phyloP scores from a whole-genome alignment of 768 basidiomycete species.

The Pleurotus salmoneostramineus region DNA sequence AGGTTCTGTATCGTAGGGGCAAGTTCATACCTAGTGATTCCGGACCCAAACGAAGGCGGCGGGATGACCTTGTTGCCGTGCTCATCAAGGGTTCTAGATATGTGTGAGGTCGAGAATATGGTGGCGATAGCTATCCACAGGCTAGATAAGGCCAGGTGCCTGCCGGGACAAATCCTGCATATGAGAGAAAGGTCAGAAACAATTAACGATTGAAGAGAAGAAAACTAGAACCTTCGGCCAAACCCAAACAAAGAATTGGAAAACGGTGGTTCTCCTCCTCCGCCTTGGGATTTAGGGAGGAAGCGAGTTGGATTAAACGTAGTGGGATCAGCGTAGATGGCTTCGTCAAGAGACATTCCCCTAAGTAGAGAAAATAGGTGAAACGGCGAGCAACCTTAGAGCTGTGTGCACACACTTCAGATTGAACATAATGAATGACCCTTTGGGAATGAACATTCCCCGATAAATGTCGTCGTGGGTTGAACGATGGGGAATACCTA shows the following conservation, averaged over 20 bases:
- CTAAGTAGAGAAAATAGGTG: neutral
- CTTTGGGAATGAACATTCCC: slow-evolving; percentile 30
- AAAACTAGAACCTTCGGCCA: neutral
- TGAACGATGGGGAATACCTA: slow-evolving; percentile 26
- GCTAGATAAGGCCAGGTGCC: slow-evolving; percentile 40
- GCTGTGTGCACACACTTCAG: slow-evolving; percentile 19
- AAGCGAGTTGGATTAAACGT: slow-evolving; percentile 1
- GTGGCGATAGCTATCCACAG: slow-evolving; percentile 44
- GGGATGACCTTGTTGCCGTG: slow-evolving; percentile 33
- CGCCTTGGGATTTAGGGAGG: neutral
- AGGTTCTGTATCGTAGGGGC: too few relatives aligned
- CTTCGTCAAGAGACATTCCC: slow-evolving; percentile 5
- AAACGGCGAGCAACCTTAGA: neutral
- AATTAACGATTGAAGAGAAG: neutral
- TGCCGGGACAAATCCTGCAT: slow-evolving; percentile 41
- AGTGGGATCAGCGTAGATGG: neutral
- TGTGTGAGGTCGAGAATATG: slow-evolving; percentile 43
- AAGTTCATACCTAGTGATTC: slow-evolving; percentile 34
- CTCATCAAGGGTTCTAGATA: slow-evolving; percentile 33
- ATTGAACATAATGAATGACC: slow-evolving; percentile 28
- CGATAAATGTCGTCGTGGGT: slow-evolving; percentile 28
- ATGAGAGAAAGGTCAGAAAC: neutral
- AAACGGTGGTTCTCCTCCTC: neutral
- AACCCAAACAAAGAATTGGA: neutral
- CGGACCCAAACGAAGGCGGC: slow-evolving; percentile 30